Conservation (phyloP, 768 basidiomycete genomes). For the Boletellus sp. region DNA sequence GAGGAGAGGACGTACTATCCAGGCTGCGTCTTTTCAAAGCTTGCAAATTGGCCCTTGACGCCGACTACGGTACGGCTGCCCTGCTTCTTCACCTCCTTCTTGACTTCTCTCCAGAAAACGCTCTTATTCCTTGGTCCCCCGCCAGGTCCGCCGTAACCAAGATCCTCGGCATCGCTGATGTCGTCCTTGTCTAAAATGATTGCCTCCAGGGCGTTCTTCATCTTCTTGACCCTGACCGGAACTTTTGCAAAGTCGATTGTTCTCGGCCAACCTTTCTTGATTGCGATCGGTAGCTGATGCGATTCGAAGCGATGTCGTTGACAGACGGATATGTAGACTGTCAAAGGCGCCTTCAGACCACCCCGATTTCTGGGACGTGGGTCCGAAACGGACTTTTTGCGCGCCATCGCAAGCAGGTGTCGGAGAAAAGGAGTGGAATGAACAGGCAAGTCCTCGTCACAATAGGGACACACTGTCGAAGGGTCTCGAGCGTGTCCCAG, state of each 20-base stretch:
- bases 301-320: slow-evolving; percentile 78
- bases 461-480: slow-evolving; percentile 72
- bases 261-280: slow-evolving; percentile 72
- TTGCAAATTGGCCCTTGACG: slow-evolving; percentile 70
- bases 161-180: slow-evolving; percentile 18
- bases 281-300: slow-evolving; percentile 67
- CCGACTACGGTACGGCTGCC: slow-evolving; percentile 66
- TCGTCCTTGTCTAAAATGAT: slow-evolving; percentile 49
- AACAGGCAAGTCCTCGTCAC: slow-evolving; percentile 65
- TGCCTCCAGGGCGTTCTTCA: slow-evolving; percentile 44
- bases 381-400: slow-evolving; percentile 53
- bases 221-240: slow-evolving; percentile 47
- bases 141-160: neutral
- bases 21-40: slow-evolving; percentile 78
- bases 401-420: slow-evolving; percentile 50
- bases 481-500: slow-evolving; percentile 56
- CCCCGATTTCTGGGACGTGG: slow-evolving; percentile 66
- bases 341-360: slow-evolving; percentile 51
- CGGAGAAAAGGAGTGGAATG: slow-evolving; percentile 56
- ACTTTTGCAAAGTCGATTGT: slow-evolving; percentile 61
- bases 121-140: slow-evolving; percentile 39
- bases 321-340: slow-evolving; percentile 63
- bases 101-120: slow-evolving; percentile 66
- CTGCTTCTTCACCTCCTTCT: slow-evolving; percentile 57
- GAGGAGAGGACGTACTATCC: slow-evolving; percentile 68